These are phyloP conservation scores for Pyrrhoderma noxium DNA, from an alignment of 1,284 basidiomycete species.

Conservation along the genomic window DNA sequence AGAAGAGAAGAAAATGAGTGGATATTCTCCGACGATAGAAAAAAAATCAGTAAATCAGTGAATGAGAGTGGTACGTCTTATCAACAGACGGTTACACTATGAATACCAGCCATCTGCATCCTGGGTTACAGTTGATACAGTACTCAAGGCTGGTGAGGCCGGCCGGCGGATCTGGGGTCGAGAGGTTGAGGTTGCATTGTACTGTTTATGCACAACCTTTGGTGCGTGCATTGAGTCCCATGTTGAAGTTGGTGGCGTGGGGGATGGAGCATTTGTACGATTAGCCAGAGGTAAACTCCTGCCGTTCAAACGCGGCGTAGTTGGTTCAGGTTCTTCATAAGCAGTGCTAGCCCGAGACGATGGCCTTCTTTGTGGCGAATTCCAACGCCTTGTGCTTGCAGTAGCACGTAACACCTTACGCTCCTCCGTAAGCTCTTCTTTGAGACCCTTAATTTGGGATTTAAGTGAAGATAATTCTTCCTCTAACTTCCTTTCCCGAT, in stretches of 20 bases:
- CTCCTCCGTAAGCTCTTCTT: slow-evolving; percentile 51
- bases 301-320: slow-evolving; percentile 27
- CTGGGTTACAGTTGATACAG: slow-evolving; percentile 59
- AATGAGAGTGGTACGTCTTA: no score
- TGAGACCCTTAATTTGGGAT: slow-evolving; percentile 49
- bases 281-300: slow-evolving; percentile 21
- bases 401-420: slow-evolving; percentile 30
- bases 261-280: slow-evolving; percentile 31
- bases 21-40: no score
- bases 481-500: slow-evolving; percentile 58
- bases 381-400: slow-evolving; percentile 20
- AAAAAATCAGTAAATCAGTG: no score
- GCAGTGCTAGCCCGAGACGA: slow-evolving; percentile 54
- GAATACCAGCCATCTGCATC: slow-evolving; percentile 72
- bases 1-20: no score
- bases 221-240: slow-evolving; percentile 75
- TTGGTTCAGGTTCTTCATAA: slow-evolving; percentile 40
- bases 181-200: slow-evolving; percentile 16
- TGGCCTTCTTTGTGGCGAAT: slow-evolving; percentile 31
- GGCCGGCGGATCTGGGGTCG: slow-evolving; percentile 23
- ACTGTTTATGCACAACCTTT: slow-evolving; percentile 31
- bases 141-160: slow-evolving; percentile 68
- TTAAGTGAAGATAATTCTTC: slow-evolving; percentile 61
- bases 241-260: slow-evolving; percentile 50
- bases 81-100: no score